phyloP scores from a whole-genome alignment of 2,329 filamentous ascomycete genomes.

The Akanthomyces uredinophilus region DNA sequence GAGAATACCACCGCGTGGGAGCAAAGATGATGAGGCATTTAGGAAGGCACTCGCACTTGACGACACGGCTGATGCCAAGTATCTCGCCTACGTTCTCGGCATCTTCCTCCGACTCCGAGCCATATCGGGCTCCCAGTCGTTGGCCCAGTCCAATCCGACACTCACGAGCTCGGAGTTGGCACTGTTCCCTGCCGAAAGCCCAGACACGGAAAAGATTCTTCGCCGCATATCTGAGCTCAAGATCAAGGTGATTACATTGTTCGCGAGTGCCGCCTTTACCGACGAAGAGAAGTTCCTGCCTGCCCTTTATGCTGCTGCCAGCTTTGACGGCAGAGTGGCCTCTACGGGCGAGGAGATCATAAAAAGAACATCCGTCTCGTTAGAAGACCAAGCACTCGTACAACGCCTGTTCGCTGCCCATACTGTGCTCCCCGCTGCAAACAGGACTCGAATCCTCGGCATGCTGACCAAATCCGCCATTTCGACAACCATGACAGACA shows the following conservation, averaged over 20 bases:
- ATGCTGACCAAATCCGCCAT: slow-evolving; percentile 71
- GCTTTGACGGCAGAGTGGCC: slow-evolving; percentile 73
- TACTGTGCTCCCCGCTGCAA: slow-evolving; percentile 62
- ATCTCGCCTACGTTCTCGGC: slow-evolving; percentile 69
- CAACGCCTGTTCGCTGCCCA: slow-evolving; percentile 68
- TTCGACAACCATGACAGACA: slow-evolving; percentile 63
- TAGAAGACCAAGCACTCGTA: slow-evolving; percentile 65
- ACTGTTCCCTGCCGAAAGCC: slow-evolving; percentile 30
- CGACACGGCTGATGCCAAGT: slow-evolving; percentile 62
- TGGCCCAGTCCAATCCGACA: slow-evolving; percentile 29
- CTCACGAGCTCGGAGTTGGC: slow-evolving; percentile 26
- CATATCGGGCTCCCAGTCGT: slow-evolving; percentile 27
- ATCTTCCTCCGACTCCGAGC: slow-evolving; percentile 56
- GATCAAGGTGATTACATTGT: slow-evolving; percentile 59
- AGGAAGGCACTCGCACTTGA: slow-evolving; percentile 62
- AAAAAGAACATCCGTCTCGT: slow-evolving; percentile 69
- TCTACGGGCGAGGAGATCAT: slow-evolving; percentile 85
- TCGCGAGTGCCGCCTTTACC: slow-evolving; percentile 80
- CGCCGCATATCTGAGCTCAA: slow-evolving; percentile 40
- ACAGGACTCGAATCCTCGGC: slow-evolving; percentile 71
- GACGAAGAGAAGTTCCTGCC: slow-evolving; percentile 81
- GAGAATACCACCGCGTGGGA: slow-evolving; percentile 69
- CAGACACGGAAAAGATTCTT: slow-evolving; percentile 58
- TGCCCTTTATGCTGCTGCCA: slow-evolving; percentile 76
- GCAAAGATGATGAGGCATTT: slow-evolving; percentile 68